Evolutionary conservation across 495 filamentous ascomycete species (phyloP).

Genomic region (Daldinia vernicosa): DNA sequence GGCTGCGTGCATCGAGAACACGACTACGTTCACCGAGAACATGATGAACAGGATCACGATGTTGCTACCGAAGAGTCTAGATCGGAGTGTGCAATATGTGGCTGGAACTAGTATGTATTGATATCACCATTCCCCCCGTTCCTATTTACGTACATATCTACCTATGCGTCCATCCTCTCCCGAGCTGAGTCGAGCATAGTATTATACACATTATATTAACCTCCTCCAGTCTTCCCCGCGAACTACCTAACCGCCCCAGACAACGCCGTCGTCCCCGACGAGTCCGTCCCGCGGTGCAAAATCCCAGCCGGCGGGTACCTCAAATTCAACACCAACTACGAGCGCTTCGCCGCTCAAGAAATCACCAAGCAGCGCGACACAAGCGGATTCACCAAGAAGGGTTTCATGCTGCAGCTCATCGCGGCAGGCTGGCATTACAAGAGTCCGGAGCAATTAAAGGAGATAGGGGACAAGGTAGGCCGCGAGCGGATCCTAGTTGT

Average conservation of each 20-base stretch:
- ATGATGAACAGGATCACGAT: slow-evolving; percentile 72
- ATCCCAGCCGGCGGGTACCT: slow-evolving; percentile 44
- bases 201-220: not conserved
- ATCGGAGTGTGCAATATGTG: slow-evolving; percentile 47
- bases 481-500: slow-evolving; percentile 75
- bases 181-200: not conserved
- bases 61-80: slow-evolving; percentile 73
- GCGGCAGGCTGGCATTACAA: slow-evolving; percentile 85
- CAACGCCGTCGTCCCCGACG: slow-evolving; percentile 56
- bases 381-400: slow-evolving; percentile 65
- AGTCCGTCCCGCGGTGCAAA: slow-evolving; percentile 38
- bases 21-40: slow-evolving; percentile 65
- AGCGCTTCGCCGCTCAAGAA: slow-evolving; percentile 81
- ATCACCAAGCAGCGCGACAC: slow-evolving; percentile 68
- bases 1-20: slow-evolving; percentile 73
- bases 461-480: slow-evolving; percentile 71
- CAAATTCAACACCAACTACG: slow-evolving; percentile 75
- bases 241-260: slow-evolving; percentile 70
- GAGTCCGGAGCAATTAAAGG: slow-evolving; percentile 65
- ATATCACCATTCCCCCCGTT: not conserved
- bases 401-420: slow-evolving; percentile 79
- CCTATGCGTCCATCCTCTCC: not conserved
- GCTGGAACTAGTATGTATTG: slow-evolving; percentile 15
- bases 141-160: slow-evolving; percentile 34
- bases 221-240: slow-evolving; percentile 62